Evolutionary conservation across 805 yeast species (phyloP).

Genomic region (Lachancea cidri): DNA sequence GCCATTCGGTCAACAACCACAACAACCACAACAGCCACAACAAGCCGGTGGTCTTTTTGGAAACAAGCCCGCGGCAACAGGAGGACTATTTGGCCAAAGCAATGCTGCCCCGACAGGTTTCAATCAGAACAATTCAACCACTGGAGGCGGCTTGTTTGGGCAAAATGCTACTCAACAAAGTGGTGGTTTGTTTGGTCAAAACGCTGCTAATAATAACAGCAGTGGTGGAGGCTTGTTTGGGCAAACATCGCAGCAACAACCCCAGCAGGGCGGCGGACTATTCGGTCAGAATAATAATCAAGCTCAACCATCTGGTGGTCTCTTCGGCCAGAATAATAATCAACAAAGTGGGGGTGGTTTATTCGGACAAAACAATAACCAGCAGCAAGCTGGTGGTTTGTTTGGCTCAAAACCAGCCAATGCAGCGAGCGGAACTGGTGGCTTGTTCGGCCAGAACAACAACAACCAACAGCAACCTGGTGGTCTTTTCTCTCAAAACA

Average conservation of each 20-base stretch:
- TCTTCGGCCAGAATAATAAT: constrained; percentile 30
- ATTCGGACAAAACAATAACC: constrained; percentile 29
- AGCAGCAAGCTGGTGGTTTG: constrained; percentile 20
- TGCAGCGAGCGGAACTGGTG: constrained; percentile 32
- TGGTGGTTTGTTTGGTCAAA: constrained; percentile 32
- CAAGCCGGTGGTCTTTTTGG: constrained; percentile 40
- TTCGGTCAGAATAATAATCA: constrained; percentile 25
- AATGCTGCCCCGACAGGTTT: constrained; percentile 25
- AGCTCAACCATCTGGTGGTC: constrained; percentile 19
- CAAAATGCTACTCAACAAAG: constrained; percentile 22
- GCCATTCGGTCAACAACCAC: constrained; percentile 31
- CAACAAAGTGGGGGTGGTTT: constrained; percentile 29
- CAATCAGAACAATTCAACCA: constrained; percentile 24
- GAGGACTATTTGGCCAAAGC: constrained; percentile 31
- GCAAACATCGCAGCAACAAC: constrained; percentile 23
- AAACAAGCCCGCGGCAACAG: constrained; percentile 20
- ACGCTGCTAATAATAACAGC: constrained; percentile 23
- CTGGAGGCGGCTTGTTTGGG: constrained; percentile 38
- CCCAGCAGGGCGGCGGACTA: constrained; percentile 22
- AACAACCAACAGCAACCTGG: constrained; percentile 14
- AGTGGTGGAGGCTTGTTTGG: constrained; percentile 37
- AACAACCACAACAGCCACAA: constrained; percentile 11
- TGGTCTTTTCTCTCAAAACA: constrained; percentile 41
- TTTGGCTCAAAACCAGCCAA: constrained; percentile 29
- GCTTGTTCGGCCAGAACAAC: constrained; percentile 35